phyloP scores from a whole-genome alignment of 768 basidiomycete genomes.

The Mycena galericulata region DNA sequence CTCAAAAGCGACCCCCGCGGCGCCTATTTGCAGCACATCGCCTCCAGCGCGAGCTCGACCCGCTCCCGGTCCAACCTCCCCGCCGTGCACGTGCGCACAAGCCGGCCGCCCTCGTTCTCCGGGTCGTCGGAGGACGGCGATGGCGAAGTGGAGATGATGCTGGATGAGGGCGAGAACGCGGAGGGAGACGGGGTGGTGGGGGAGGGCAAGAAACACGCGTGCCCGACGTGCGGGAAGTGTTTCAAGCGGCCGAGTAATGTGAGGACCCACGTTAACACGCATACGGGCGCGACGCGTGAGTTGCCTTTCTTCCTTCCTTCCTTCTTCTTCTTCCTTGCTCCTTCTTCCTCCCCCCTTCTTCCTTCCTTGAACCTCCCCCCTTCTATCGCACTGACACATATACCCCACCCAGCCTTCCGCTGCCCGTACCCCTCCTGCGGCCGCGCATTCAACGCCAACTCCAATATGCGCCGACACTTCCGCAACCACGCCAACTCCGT shows the following conservation, averaged over 20 bases:
- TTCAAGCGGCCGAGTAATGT: slow-evolving; percentile 80
- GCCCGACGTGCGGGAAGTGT: slow-evolving; percentile 67
- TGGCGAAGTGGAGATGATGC: slow-evolving; percentile 6
- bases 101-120: neutral
- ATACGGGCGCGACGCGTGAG: slow-evolving; percentile 79
- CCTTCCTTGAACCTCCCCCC: neutral
- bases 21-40: slow-evolving; percentile 7
- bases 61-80: neutral
- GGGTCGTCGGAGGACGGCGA: slow-evolving; percentile 10
- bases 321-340: neutral
- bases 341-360: neutral
- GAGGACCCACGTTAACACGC: slow-evolving; percentile 73
- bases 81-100: neutral
- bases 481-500: neutral
- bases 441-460: slow-evolving; percentile 18
- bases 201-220: slow-evolving; percentile 61
- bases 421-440: neutral
- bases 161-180: slow-evolving; percentile 13
- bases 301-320: neutral
- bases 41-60: neutral
- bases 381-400: neutral
- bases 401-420: slow-evolving; percentile 66
- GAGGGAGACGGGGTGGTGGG: slow-evolving; percentile 40
- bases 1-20: slow-evolving; percentile 10
- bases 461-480: neutral